phyloP scores from a whole-genome alignment of 805 yeast genomes.

The Komagataella populi region DNA sequence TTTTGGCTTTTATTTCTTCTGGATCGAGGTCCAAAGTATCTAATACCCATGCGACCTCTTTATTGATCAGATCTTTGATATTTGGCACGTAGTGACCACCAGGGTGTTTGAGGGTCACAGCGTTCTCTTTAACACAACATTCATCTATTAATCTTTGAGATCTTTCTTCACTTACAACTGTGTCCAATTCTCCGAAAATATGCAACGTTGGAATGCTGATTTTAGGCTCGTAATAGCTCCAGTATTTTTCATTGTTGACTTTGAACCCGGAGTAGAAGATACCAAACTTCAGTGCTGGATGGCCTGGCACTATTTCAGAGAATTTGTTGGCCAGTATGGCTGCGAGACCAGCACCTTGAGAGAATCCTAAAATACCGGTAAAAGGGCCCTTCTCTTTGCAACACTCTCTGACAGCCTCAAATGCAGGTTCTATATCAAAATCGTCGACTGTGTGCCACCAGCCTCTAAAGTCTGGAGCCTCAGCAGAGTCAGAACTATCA shows the following conservation, averaged over 20 bases:
- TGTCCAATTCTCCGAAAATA: conserved; percentile 76
- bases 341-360: conserved; percentile 89
- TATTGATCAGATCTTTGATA: conserved; percentile 33
- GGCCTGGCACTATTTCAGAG: conserved; percentile 36
- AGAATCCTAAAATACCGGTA: conserved; percentile 80
- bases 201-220: conserved; percentile 40
- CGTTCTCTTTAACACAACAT: conserved; percentile 28
- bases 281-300: conserved; percentile 48
- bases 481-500: conserved; percentile 27
- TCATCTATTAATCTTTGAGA: conserved; percentile 48
- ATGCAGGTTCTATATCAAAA: conserved; percentile 22
- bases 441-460: conserved; percentile 51
- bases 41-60: conserved; percentile 19
- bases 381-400: conserved; percentile 61
- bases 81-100: conserved; percentile 97
- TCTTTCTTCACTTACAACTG: conserved; percentile 68
- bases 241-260: conserved; percentile 14
- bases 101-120: conserved; percentile 52
- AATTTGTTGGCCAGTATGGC: conserved; percentile 55
- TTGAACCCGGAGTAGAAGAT: conserved; percentile 58
- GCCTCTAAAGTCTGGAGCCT: conserved; percentile 25
- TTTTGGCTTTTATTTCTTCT: neutral
- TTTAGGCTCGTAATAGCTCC: conserved; percentile 14
- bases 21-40: neutral
- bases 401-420: conserved; percentile 35